Percentiles rank a stretch among this genome's conserved stretches.
These are phyloP conservation scores for Sanghuangporus weigelae DNA, from an alignment of 1,284 basidiomycete genomes.

Conservation along the genomic window DNA sequence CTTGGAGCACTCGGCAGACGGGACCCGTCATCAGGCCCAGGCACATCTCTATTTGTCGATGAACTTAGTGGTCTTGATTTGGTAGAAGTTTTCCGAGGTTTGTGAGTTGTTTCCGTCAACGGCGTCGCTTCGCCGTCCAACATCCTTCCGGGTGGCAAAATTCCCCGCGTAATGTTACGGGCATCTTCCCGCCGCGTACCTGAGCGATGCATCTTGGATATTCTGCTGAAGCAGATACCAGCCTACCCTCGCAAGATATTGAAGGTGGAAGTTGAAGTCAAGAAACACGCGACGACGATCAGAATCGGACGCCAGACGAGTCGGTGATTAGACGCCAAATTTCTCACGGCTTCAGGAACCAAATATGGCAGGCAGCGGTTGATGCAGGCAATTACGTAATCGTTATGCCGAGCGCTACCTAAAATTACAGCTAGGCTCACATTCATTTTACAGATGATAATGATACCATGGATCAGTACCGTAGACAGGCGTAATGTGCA, in stretches of 20 bases:
- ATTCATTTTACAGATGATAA: too few species aligned
- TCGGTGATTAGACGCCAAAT: not conserved
- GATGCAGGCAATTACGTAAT: too few species aligned
- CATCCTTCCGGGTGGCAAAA: slow-evolving; percentile 12
- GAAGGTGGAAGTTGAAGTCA: not conserved
- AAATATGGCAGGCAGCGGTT: too few species aligned
- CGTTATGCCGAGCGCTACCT: too few species aligned
- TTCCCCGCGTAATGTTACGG: not conserved
- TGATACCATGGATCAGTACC: not conserved
- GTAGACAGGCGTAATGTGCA: not conserved
- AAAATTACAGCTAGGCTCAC: too few species aligned
- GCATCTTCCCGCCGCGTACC: not conserved
- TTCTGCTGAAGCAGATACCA: not conserved
- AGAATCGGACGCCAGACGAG: not conserved
- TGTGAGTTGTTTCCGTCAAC: slow-evolving; percentile 2
- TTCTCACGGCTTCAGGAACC: not conserved
- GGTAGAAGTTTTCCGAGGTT: not conserved
- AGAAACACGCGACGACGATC: not conserved
- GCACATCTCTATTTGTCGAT: slow-evolving; percentile 6
- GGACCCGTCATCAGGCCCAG: not conserved
- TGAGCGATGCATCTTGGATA: slow-evolving; percentile 5
- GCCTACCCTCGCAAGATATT: not conserved
- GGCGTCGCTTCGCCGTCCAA: not conserved
- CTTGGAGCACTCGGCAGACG: not conserved
- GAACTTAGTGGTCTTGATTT: slow-evolving; percentile 3